Percentiles rank a stretch among this genome's conserved stretches.
Evolutionary conservation across 2,329 filamentous ascomycete genomes (phyloP).

Genomic region (Stachybotrys chlorohalonatus): DNA sequence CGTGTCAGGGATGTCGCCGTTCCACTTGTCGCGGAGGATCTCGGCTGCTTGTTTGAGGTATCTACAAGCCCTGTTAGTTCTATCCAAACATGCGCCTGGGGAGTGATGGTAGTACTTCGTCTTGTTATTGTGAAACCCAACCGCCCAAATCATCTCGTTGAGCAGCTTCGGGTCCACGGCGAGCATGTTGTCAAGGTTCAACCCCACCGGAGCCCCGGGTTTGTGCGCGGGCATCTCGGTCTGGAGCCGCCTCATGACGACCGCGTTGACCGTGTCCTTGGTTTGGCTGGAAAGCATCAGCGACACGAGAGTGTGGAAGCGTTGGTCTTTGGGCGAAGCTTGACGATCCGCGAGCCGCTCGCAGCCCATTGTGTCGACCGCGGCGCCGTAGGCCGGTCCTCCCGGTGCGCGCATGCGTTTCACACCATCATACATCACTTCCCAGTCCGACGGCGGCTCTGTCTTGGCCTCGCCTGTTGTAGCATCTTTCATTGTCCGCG

Average conservation of each 20-base stretch:
- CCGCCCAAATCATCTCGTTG: slow-evolving; percentile 70
- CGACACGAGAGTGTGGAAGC: slow-evolving; percentile 79
- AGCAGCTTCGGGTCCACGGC: slow-evolving; percentile 54
- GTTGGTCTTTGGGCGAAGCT: slow-evolving; percentile 45
- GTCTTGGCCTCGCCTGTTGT: slow-evolving; percentile 28
- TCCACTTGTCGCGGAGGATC: slow-evolving; percentile 61
- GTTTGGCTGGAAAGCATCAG: slow-evolving; percentile 91
- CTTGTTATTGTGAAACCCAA: slow-evolving; percentile 94
- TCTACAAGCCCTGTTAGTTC: slow-evolving; percentile 17
- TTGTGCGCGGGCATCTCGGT: slow-evolving; percentile 53
- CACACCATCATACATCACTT: slow-evolving; percentile 68
- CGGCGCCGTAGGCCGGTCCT: slow-evolving; percentile 57
- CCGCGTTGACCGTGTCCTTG: slow-evolving; percentile 83
- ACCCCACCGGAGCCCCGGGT: slow-evolving; percentile 35
- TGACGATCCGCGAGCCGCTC: slow-evolving; percentile 56
- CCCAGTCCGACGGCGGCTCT: slow-evolving; percentile 71
- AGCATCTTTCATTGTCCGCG: slow-evolving; percentile 31
- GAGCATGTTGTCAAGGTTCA: slow-evolving; percentile 72
- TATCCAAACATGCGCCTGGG: background rate
- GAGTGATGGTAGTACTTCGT: slow-evolving; percentile 41
- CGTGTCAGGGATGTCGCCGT: slow-evolving; percentile 71
- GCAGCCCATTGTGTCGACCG: slow-evolving; percentile 97
- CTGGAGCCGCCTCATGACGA: slow-evolving; percentile 72
- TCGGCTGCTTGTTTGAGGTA: slow-evolving; percentile 65
- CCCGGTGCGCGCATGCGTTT: slow-evolving; percentile 62